phyloP scores from a whole-genome alignment of 2,329 filamentous ascomycete genomes.

The Juglanconis juglandina region DNA sequence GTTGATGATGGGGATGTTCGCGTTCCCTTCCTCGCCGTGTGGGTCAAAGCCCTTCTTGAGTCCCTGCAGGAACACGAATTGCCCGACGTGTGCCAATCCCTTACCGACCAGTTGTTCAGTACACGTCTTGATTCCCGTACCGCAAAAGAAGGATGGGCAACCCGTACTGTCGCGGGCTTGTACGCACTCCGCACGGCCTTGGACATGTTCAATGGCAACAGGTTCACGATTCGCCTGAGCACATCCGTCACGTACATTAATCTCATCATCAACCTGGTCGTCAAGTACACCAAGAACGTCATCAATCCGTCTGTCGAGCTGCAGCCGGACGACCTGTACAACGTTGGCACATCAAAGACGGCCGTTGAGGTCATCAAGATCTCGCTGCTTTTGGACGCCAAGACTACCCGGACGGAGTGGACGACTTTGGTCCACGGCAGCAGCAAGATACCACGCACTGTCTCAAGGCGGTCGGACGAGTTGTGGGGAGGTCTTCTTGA shows the following conservation, averaged over 20 bases:
- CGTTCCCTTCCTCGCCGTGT: constrained; percentile 66
- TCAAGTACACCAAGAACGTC: constrained; percentile 55
- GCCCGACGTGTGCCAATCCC: constrained; percentile 74
- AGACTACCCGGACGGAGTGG: constrained; percentile 66
- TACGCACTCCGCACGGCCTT: constrained; percentile 56
- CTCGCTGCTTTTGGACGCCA: constrained; percentile 67
- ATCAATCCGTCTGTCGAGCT: constrained; percentile 54
- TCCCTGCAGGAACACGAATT: constrained; percentile 75
- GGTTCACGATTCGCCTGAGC: constrained; percentile 41
- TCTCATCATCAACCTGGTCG: constrained; percentile 62
- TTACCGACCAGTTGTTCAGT: constrained; percentile 71
- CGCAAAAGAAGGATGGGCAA: constrained; percentile 54
- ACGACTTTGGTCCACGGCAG: constrained; percentile 57
- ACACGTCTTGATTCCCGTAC: constrained; percentile 55
- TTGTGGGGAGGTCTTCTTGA: constrained; percentile 77
- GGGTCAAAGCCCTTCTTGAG: constrained; percentile 73
- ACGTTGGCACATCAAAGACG: constrained; percentile 50
- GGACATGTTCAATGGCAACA: constrained; percentile 50
- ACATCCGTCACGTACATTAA: constrained; percentile 62
- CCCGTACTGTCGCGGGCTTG: constrained; percentile 64
- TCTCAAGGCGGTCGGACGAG: constrained; percentile 66
- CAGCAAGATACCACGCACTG: constrained; percentile 61
- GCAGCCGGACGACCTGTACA: constrained; percentile 40
- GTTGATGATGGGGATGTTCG: constrained; percentile 49
- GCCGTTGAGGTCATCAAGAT: constrained; percentile 64